Evolutionary conservation across 2,329 filamentous ascomycete species (phyloP), one percentile per base, ranked within the genome.

Genomic region (Trichoderma lentiforme): DNA sequence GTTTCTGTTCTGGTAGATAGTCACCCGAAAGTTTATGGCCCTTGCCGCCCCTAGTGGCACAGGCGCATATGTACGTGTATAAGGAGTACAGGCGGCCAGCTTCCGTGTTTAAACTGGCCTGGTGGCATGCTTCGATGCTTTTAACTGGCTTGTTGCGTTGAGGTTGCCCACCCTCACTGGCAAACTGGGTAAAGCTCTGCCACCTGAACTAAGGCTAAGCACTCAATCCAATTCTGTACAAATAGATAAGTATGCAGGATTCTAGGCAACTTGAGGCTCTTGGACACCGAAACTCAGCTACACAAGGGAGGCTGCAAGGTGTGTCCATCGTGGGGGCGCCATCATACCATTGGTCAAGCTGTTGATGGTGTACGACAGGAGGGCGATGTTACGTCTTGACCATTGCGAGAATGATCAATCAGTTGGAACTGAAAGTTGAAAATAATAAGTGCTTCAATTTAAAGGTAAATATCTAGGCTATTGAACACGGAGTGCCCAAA

Each of bases 321-420:
- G 57, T 60, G 57, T 34, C 57, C 5, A 7, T 60, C 57, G 57
- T 60, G 57, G 57, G 57, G 57, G 28, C 57, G 30, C 57, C 28
- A 34, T 18, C 8, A 7, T 34, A 0, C 28, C 57, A 60, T 60
- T 62, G 32, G 60, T 2, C 21, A 39, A 30, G 18, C 18, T n/a
- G 11, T 34, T 60, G 28, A 60, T 34, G 21, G 30, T 34, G 56
- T 30, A 32, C 3, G 28, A 14, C 57, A 21, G 21, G 0, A 24
- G 6, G n/a, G n/a, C 21, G 11, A 53, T 53, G 47, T 12, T 24
- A 24, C 47, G 21, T 12, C 21, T 24, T 24, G 21, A 53, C 47
- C 18, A 24, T 14, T 14, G 21, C n/a, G 47, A 53, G 11, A 12
- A 3, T 11, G 21, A 53, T 21, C 21, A 53, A 53, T 53, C 43